These are phyloP conservation scores for Corynespora cassiicola DNA, from an alignment of 2,329 filamentous ascomycete species.

Conservation along the genomic window DNA sequence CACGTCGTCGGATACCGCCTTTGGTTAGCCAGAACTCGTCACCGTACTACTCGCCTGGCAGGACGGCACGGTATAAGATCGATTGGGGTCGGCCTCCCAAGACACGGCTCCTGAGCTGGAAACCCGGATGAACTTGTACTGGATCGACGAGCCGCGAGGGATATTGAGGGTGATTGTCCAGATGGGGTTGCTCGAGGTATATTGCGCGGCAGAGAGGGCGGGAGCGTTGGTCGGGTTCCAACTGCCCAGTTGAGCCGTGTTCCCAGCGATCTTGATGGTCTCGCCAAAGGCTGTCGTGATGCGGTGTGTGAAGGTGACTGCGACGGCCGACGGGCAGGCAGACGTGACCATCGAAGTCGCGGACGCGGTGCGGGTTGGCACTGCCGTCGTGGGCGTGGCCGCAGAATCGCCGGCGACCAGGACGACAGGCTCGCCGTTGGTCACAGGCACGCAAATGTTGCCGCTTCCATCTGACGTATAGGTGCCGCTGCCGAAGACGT, in stretches of 20 bases:
- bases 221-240: conserved; percentile 51
- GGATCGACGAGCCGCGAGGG: conserved; percentile 47
- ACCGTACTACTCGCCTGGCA: conserved; percentile 33
- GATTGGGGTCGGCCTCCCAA: conserved; percentile 55
- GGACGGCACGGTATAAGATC: conserved; percentile 45
- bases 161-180: conserved; percentile 55
- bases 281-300: conserved; percentile 57
- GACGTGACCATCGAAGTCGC: conserved; percentile 10
- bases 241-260: conserved; percentile 50
- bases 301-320: conserved; percentile 54
- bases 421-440: conserved; percentile 54
- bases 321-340: conserved; percentile 36
- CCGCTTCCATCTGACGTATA: conserved; percentile 50
- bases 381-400: not conserved
- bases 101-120: conserved; percentile 53
- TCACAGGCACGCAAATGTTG: conserved; percentile 49
- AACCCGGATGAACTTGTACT: conserved; percentile 56
- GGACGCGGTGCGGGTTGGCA: conserved; percentile 13
- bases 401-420: conserved; percentile 30
- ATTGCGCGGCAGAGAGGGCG: conserved; percentile 50
- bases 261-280: conserved; percentile 55
- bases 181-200: conserved; percentile 53
- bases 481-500: conserved; percentile 46
- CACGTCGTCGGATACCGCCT: too few relatives aligned
- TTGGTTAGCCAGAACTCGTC: too few relatives aligned